Evolutionary conservation across 305 asterid species (phyloP).

Genomic region (Rubia balearica): DNA sequence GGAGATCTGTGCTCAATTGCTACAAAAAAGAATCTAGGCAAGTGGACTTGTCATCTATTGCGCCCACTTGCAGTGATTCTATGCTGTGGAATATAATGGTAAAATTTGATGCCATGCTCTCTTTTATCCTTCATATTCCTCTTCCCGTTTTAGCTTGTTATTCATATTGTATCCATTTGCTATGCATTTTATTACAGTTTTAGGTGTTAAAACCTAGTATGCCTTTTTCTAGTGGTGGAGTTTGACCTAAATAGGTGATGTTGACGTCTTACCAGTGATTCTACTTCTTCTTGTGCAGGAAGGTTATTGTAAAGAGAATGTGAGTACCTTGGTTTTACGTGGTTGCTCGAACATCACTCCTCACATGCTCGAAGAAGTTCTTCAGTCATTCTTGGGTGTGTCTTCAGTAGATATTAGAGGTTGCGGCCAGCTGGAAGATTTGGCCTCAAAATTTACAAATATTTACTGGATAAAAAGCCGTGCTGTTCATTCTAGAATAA

Average conservation of each 20-base stretch:
- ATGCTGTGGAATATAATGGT: conserved; percentile 66
- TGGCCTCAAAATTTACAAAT: conserved; percentile 69
- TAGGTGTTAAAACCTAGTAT: not conserved
- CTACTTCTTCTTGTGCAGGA: conserved; percentile 48
- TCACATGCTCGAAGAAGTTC: conserved; percentile 69
- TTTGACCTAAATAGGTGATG: not conserved
- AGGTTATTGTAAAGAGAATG: conserved; percentile 63
- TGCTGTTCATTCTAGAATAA: conserved; percentile 39
- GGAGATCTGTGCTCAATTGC: conserved; percentile 62
- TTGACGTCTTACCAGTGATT: conserved; percentile 12
- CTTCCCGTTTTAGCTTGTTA: conserved; percentile 4
- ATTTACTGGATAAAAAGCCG: conserved; percentile 66
- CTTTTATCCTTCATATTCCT: not conserved
- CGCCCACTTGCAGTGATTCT: conserved; percentile 61
- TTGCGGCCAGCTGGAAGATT: conserved; percentile 80
- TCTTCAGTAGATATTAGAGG: conserved; percentile 85
- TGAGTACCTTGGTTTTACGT: conserved; percentile 65
- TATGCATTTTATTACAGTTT: conserved; percentile 2
- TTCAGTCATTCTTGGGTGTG: conserved; percentile 52
- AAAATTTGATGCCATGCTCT: conserved; percentile 18
- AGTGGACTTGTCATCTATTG: conserved; percentile 62
- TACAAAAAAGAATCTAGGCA: conserved; percentile 65
- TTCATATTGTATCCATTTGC: not conserved
- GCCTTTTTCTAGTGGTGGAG: conserved; percentile 8
- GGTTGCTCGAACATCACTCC: conserved; percentile 75